Base-by-base conservation (phyloP, 768 basidiomycete species). In the Lactarius evosmus region DNA sequence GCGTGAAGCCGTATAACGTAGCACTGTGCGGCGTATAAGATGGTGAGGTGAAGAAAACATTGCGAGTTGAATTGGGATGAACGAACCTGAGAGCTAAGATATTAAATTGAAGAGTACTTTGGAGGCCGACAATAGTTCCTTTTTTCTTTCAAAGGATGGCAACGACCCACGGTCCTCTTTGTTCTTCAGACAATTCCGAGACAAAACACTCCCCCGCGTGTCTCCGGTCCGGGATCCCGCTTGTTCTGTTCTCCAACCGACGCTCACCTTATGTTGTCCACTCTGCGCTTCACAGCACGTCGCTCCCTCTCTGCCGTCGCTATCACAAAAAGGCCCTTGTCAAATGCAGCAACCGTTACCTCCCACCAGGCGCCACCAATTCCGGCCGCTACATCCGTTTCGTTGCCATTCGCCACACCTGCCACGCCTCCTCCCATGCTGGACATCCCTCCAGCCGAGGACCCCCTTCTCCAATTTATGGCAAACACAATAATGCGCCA, bases 401-500 rank as follows among this genome's bases (percentile, higher is more conserved):
- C 61, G 27, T 30, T 34, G 33, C 40, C 53, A 12, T 55, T 61
- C 38, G 16, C 7, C 33, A 52, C 50, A 11, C 32, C 30, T 2
- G 29, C 56, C 16, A 19, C 16, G 12, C 36, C 62, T 19, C 69
- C 67, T n/a, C 61, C 66, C 7, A 16, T 61, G 40, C 63, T 74
- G 29, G 79, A 86, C 69, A 83, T 93, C 22, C 89, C 91, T 3
- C 89, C 89, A n/a, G 78, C 81, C 1, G 80, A 84, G 57, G 89
- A 92, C 72, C 92, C 91, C 1, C 78, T 93, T 3, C 83, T 93
- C 6, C 78, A 83, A 64, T 85, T 86, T 69, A 72, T 93, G 57
- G 78, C 89, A 3, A 84, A 83, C 19, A 74, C 77, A 60, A 76
- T 92, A 53, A 86, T 87, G 78, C 71, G 71, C 40, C 75, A 88